Conservation (phyloP, 345 rosid genomes). For the Raphanus raphanistrum region DNA sequence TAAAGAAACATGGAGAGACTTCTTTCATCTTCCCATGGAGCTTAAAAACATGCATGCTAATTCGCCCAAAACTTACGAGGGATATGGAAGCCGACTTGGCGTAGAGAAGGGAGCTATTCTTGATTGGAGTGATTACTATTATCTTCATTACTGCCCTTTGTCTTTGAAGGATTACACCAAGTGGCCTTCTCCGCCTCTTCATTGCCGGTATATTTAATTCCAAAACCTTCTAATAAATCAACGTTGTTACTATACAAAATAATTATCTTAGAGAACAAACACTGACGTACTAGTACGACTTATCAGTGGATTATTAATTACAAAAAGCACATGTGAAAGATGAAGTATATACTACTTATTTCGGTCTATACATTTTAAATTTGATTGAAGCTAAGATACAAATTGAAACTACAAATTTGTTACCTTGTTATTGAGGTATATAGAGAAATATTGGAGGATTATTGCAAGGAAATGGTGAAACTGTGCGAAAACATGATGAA, state of each 20-base stretch:
- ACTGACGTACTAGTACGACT: constrained; percentile 11
- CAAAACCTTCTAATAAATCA: not conserved
- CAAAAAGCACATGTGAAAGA: not conserved
- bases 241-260: not conserved
- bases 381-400: not conserved
- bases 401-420: not conserved
- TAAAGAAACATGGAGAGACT: constrained; percentile 64
- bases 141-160: constrained; percentile 67
- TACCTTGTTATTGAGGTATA: not conserved
- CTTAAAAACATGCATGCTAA: constrained; percentile 67
- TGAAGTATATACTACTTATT: not conserved
- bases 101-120: constrained; percentile 80
- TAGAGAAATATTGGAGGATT: constrained; percentile 72
- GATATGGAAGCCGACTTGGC: constrained; percentile 89
- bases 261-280: not conserved
- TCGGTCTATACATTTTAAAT: not conserved
- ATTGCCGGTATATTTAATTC: constrained; percentile 54
- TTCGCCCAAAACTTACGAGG: constrained; percentile 79
- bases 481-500: constrained; percentile 62
- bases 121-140: constrained; percentile 94
- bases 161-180: constrained; percentile 59
- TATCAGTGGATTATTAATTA: not conserved
- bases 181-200: constrained; percentile 69
- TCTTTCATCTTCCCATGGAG: constrained; percentile 78
- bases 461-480: constrained; percentile 57